Percentiles rank a stretch among this genome's conserved stretches.
Conservation (phyloP, 768 basidiomycete genomes). For the Kwoniella europaea region DNA sequence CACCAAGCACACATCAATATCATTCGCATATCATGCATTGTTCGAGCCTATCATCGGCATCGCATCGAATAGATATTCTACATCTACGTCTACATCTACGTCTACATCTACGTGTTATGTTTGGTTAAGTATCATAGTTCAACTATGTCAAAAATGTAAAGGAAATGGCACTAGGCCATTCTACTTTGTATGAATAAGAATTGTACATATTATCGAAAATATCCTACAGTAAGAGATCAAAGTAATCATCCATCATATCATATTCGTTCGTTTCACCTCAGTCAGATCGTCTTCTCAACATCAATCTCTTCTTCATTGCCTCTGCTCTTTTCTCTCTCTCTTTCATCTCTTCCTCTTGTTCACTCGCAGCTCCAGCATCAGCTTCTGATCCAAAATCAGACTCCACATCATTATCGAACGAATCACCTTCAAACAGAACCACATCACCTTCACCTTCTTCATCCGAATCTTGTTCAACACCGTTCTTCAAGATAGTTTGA, state of each 20-base stretch:
- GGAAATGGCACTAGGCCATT: slow-evolving; percentile 6
- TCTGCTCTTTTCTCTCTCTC: slow-evolving; percentile 42
- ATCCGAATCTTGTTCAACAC: slow-evolving; percentile 42
- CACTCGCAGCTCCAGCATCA: slow-evolving; percentile 4
- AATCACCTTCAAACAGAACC: slow-evolving; percentile 39
- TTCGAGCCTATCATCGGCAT: too few species aligned
- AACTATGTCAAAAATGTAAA: slow-evolving; percentile 7
- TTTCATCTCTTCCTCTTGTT: slow-evolving; percentile 20
- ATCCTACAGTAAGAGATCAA: not conserved
- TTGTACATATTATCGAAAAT: not conserved
- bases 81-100: too few species aligned
- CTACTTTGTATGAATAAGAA: too few species aligned
- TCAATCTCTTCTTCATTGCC: slow-evolving; percentile 42
- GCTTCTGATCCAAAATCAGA: slow-evolving; percentile 10
- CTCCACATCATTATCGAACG: slow-evolving; percentile 13
- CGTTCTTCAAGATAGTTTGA: slow-evolving; percentile 21
- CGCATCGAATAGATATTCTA: too few species aligned
- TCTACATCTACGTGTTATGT: not conserved
- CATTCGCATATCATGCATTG: too few species aligned
- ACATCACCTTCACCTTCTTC: slow-evolving; percentile 39
- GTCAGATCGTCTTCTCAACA: slow-evolving; percentile 23
- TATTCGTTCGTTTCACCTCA: slow-evolving; percentile 8
- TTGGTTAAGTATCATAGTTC: not conserved
- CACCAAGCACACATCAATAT: too few species aligned
- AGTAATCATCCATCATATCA: not conserved